phyloP scores from a whole-genome alignment of 495 filamentous ascomycete species.

The Tuber brumale region DNA sequence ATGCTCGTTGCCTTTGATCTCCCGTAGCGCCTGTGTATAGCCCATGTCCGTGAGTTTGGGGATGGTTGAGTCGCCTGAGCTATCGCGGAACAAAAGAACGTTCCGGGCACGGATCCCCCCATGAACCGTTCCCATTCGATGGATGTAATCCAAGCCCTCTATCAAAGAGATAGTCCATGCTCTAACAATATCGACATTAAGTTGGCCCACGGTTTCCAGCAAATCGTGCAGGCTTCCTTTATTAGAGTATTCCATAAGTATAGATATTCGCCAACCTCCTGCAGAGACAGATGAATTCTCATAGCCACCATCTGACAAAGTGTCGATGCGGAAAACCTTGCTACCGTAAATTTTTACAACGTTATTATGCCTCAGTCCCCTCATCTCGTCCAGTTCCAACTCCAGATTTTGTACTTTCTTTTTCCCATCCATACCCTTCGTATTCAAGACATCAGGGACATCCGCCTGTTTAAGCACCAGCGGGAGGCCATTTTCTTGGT shows the following conservation, averaged over 20 bases:
- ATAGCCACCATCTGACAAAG: not conserved
- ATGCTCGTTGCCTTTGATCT: slow-evolving; percentile 48
- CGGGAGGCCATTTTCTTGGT: slow-evolving; percentile 47
- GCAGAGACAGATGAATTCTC: slow-evolving; percentile 46
- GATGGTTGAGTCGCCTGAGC: slow-evolving; percentile 52
- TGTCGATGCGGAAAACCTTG: slow-evolving; percentile 54
- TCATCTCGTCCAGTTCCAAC: slow-evolving; percentile 62
- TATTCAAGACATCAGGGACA: slow-evolving; percentile 51
- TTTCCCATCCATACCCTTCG: slow-evolving; percentile 54
- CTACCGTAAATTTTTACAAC: slow-evolving; percentile 72
- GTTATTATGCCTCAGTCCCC: slow-evolving; percentile 67
- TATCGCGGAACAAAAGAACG: slow-evolving; percentile 60
- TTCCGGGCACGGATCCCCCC: slow-evolving; percentile 69
- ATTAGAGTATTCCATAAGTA: slow-evolving; percentile 69
- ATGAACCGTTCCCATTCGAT: slow-evolving; percentile 74
- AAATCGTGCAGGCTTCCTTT: slow-evolving; percentile 78
- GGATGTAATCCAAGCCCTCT: slow-evolving; percentile 78
- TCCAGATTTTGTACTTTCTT: slow-evolving; percentile 62
- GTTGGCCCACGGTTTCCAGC: slow-evolving; percentile 65
- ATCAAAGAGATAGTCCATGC: slow-evolving; percentile 87
- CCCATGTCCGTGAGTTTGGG: slow-evolving; percentile 64
- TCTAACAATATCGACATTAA: slow-evolving; percentile 64
- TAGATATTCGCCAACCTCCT: slow-evolving; percentile 66
- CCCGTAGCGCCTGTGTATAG: slow-evolving; percentile 58
- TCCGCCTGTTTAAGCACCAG: slow-evolving; percentile 65